phyloP scores from a whole-genome alignment of 2,329 filamentous ascomycete genomes.

The Microsporum ferrugineum region DNA sequence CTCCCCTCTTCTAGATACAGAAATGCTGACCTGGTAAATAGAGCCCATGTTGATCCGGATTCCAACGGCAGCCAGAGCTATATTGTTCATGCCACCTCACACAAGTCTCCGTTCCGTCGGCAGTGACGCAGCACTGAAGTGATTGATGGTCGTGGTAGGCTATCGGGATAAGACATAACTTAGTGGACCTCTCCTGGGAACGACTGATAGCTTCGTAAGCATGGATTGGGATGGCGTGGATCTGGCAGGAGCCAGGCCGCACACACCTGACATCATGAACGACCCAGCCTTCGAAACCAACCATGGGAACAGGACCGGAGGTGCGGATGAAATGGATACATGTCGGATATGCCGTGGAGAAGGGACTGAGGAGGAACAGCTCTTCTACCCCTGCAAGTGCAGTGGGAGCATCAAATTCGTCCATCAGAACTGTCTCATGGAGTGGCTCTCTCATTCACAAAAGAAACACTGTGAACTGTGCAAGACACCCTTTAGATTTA shows the following conservation, averaged over 20 bases:
- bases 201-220: background rate
- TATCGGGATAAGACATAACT: background rate
- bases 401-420: constrained; percentile 98
- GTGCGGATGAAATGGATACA: constrained; percentile 56
- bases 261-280: constrained; percentile 45
- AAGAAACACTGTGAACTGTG: constrained; percentile 99
- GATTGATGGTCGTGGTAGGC: background rate
- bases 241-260: background rate
- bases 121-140: background rate
- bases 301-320: constrained; percentile 26
- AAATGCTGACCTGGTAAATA: background rate
- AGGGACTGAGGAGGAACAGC: constrained; percentile 64
- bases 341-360: constrained; percentile 95
- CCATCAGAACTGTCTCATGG: constrained; percentile 95
- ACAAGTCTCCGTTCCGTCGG: background rate
- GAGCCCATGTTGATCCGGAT: background rate
- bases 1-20: background rate
- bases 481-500: constrained; percentile 97
- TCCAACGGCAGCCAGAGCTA: background rate
- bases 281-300: constrained; percentile 42
- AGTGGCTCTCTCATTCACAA: constrained; percentile 96
- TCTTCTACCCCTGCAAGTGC: constrained; percentile 98
- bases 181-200: background rate
- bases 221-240: background rate
- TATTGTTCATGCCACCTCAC: constrained; percentile 2